Conservation (phyloP, 495 filamentous ascomycete species). For the Evernia prunastri region DNA sequence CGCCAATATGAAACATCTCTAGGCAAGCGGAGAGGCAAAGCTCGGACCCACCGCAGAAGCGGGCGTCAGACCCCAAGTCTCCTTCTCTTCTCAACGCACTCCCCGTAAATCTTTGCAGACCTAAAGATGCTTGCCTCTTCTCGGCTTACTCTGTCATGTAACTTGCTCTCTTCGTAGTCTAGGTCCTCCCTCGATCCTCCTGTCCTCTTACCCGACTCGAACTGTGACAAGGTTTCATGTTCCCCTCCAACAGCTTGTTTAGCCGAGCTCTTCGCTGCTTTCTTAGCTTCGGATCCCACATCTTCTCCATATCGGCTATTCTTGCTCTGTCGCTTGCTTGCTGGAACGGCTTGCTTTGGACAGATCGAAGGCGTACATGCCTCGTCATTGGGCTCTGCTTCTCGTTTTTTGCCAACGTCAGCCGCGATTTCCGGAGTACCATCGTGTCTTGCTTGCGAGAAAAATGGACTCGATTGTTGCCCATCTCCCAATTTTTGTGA, state of each 20-base stretch:
- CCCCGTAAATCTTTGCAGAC: conserved; percentile 2
- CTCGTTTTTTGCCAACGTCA: not conserved
- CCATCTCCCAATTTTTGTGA: not conserved
- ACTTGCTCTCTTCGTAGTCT: conserved; percentile 9
- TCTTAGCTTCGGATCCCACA: not conserved
- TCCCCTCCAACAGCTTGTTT: not conserved
- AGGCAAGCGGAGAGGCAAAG: not conserved
- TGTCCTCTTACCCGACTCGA: not conserved
- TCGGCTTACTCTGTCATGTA: not conserved
- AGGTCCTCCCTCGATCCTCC: not conserved
- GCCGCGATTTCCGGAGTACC: not conserved
- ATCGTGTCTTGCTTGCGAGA: not conserved
- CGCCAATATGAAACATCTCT: not conserved
- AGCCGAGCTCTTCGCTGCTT: not conserved
- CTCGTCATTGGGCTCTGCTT: not conserved
- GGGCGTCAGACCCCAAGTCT: not conserved
- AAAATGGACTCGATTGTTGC: conserved; percentile 2
- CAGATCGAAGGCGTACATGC: not conserved
- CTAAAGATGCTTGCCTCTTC: conserved; percentile 13
- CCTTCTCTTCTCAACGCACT: conserved; percentile 10
- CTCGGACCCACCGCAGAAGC: not conserved
- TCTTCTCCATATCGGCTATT: not conserved
- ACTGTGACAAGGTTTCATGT: not conserved
- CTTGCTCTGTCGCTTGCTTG: not conserved
- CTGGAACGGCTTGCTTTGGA: not conserved